phyloP scores from a whole-genome alignment of 257 asterid species.

The Nicotiana knightiana region DNA sequence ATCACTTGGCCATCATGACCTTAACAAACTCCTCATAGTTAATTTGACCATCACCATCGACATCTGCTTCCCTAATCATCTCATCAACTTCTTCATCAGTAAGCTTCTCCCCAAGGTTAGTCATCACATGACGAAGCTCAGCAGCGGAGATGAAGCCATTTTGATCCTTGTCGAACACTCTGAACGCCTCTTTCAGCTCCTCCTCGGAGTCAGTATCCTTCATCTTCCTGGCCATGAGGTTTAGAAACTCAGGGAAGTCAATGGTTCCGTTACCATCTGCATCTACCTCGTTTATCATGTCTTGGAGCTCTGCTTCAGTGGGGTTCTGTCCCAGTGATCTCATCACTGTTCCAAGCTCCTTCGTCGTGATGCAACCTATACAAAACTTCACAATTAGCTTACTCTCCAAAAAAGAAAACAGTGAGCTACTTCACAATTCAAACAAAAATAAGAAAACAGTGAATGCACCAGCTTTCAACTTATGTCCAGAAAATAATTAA shows the following conservation, averaged over 20 bases:
- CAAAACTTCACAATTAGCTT: background rate
- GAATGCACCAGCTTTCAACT: background rate
- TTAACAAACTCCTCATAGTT: conserved; percentile 61
- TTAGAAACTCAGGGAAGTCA: conserved; percentile 68
- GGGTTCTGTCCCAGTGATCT: conserved; percentile 65
- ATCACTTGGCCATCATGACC: conserved; percentile 65
- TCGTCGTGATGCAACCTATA: conserved; percentile 62
- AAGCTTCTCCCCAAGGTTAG: conserved; percentile 64
- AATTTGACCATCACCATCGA: conserved; percentile 58
- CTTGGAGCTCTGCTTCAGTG: conserved; percentile 72
- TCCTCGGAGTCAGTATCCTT: conserved; percentile 67
- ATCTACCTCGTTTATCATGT: conserved; percentile 63
- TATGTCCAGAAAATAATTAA: background rate
- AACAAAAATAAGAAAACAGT: background rate
- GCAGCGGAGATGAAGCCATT: conserved; percentile 71
- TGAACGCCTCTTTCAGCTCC: conserved; percentile 66
- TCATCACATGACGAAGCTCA: conserved; percentile 61
- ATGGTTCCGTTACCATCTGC: conserved; percentile 67
- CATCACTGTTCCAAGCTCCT: conserved; percentile 69
- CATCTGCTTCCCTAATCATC: conserved; percentile 72
- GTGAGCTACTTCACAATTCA: background rate
- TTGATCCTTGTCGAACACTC: conserved; percentile 71
- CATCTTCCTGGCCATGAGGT: conserved; percentile 67
- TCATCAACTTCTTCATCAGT: conserved; percentile 74
- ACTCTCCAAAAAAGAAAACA: background rate